phyloP scores from a whole-genome alignment of 768 basidiomycete genomes.

The Crepidotus variabilis region DNA sequence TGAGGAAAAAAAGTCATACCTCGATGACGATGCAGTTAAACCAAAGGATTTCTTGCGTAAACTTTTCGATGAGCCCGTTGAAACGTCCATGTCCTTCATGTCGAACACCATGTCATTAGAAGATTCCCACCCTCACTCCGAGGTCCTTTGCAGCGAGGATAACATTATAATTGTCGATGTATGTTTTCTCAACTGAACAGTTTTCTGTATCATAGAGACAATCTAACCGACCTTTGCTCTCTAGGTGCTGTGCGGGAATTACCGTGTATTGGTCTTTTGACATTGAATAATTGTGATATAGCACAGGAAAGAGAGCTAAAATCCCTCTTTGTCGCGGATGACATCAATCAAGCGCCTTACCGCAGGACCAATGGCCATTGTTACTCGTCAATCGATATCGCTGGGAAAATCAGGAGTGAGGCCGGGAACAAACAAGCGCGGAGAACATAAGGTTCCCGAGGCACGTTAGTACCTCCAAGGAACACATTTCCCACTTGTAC shows the following conservation, averaged over 20 bases:
- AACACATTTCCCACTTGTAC: background rate
- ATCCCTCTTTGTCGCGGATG: background rate
- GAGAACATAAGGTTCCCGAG: background rate
- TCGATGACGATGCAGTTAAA: background rate
- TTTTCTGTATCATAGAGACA: conserved; percentile 5
- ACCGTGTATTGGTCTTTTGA: conserved; percentile 28
- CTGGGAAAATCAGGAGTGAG: background rate
- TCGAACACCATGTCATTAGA: conserved; percentile 25
- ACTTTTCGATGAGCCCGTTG: conserved; percentile 38
- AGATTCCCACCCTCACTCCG: conserved; percentile 16
- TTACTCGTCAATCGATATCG: background rate
- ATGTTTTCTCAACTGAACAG: conserved; percentile 15
- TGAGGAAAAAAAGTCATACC: background rate
- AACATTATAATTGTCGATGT: conserved; percentile 49
- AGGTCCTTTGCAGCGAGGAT: conserved; percentile 57
- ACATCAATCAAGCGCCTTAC: background rate
- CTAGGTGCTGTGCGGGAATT: conserved; percentile 18
- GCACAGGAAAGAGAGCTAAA: too few relatives aligned
- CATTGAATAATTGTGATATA: background rate
- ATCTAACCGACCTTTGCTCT: conserved; percentile 1
- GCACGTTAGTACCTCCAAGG: background rate
- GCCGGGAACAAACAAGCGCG: background rate
- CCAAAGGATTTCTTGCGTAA: conserved; percentile 17
- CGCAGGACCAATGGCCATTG: conserved; percentile 16
- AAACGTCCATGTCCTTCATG: conserved; percentile 45